Evolutionary conservation across 2,329 filamentous ascomycete genomes (phyloP).

Genomic region (Coniochaeta sp.): DNA sequence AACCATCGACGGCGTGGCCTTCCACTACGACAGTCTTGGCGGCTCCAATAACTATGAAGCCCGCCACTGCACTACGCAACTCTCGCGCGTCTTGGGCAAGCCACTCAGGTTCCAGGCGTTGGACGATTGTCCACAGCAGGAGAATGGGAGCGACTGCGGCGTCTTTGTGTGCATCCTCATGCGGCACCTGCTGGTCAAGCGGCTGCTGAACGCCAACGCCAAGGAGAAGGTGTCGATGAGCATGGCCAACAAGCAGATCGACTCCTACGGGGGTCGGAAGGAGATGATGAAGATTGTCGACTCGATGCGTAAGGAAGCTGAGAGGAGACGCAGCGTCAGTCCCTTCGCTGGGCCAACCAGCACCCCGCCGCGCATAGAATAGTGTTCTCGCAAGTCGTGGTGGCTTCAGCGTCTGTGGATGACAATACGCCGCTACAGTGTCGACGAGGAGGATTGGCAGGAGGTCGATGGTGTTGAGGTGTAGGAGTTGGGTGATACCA

Average conservation of each 20-base stretch:
- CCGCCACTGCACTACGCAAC: slow-evolving; percentile 57
- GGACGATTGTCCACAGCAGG: slow-evolving; percentile 80
- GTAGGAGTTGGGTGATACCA: not conserved
- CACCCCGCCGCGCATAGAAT: slow-evolving; percentile 37
- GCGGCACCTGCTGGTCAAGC: slow-evolving; percentile 83
- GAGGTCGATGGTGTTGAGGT: not conserved
- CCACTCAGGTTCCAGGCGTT: slow-evolving; percentile 72
- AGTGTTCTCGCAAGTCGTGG: slow-evolving; percentile 9
- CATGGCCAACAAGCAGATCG: slow-evolving; percentile 76
- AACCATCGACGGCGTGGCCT: slow-evolving; percentile 80
- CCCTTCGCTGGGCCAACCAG: slow-evolving; percentile 20
- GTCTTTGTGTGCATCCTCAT: slow-evolving; percentile 95
- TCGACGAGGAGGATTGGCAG: not conserved
- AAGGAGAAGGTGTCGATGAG: slow-evolving; percentile 91
- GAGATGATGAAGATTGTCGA: slow-evolving; percentile 91
- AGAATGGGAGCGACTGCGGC: slow-evolving; percentile 88
- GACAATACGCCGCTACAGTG: not conserved
- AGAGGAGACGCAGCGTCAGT: slow-evolving; percentile 53
- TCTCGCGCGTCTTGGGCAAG: slow-evolving; percentile 60
- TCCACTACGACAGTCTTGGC: slow-evolving; percentile 89
- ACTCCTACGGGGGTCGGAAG: slow-evolving; percentile 73
- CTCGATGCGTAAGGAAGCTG: slow-evolving; percentile 76
- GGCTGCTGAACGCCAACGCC: slow-evolving; percentile 70
- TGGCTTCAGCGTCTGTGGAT: not conserved
- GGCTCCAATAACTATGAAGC: slow-evolving; percentile 72